Evolutionary conservation across 441 rosid genomes (phyloP).

Genomic region (Mallotus japonicus): DNA sequence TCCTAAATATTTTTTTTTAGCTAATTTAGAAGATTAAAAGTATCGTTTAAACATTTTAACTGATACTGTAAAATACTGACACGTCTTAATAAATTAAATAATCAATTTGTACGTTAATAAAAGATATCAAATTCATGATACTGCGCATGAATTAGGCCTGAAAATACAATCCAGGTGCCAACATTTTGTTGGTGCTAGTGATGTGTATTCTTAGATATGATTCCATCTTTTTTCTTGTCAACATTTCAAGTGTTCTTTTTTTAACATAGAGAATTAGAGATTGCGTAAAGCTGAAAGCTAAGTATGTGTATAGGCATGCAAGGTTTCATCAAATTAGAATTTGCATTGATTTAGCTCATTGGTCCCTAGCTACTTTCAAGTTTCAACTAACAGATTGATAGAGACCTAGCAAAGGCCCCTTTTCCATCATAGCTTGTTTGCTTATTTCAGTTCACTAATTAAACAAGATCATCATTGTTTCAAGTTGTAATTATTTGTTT

Average conservation of each 20-base stretch:
- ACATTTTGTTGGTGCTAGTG: not conserved
- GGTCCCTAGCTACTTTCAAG: slow-evolving; percentile 29
- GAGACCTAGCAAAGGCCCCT: slow-evolving; percentile 17
- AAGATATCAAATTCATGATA: too few species aligned
- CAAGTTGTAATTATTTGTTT: slow-evolving; percentile 9
- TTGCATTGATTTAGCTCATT: slow-evolving; percentile 13
- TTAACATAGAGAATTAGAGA: slow-evolving; percentile 5
- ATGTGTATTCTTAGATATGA: not conserved
- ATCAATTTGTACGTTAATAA: too few species aligned
- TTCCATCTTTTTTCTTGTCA: not conserved
- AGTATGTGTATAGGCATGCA: slow-evolving; percentile 20
- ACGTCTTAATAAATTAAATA: too few species aligned
- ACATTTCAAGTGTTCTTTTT: too few species aligned
- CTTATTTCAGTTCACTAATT: slow-evolving; percentile 14
- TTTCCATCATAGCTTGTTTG: slow-evolving; percentile 20
- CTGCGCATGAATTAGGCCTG: too few species aligned
- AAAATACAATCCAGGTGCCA: not conserved
- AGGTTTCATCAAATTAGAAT: slow-evolving; percentile 7
- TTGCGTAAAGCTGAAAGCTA: slow-evolving; percentile 32
- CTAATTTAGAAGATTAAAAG: too few species aligned
- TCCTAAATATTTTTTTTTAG: too few species aligned
- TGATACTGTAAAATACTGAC: too few species aligned
- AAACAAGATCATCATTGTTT: not conserved
- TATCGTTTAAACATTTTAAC: too few species aligned
- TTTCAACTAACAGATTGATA: slow-evolving; percentile 23